A percentile compares a stretch with the other conserved stretches of the same genome.
These are phyloP conservation scores for Akebia trifoliata DNA, from an alignment of 164 flowering plant species.

Conservation along the genomic window DNA sequence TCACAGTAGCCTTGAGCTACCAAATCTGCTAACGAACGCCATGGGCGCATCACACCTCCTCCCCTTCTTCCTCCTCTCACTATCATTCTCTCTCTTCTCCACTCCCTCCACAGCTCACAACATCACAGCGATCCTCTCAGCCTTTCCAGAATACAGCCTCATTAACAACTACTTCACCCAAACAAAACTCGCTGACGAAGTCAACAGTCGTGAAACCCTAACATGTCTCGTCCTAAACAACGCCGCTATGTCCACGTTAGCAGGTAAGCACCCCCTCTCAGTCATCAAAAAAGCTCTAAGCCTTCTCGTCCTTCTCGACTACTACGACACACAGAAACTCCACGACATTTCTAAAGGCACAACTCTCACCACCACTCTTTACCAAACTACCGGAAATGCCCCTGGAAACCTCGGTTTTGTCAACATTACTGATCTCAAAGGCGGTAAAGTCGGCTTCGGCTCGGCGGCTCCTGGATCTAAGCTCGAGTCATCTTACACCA, in stretches of 20 bases:
- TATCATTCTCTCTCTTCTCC: slow-evolving; percentile 17
- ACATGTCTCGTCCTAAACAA: slow-evolving; percentile 69
- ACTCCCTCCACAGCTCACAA: slow-evolving; percentile 44
- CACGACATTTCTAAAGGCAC: slow-evolving; percentile 78
- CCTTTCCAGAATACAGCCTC: slow-evolving; percentile 51
- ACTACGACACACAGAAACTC: slow-evolving; percentile 68
- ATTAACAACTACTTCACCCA: slow-evolving; percentile 57
- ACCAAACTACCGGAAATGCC: slow-evolving; percentile 86
- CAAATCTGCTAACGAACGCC: too few species aligned
- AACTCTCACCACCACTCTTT: slow-evolving; percentile 72
- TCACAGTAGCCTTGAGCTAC: too few species aligned
- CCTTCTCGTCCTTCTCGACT: slow-evolving; percentile 70
- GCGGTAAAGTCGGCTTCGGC: slow-evolving; percentile 86
- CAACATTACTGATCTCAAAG: slow-evolving; percentile 82
- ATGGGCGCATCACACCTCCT: neutral
- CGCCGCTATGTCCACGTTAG: slow-evolving; percentile 50
- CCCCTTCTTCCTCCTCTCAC: slow-evolving; percentile 6
- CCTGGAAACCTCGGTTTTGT: slow-evolving; percentile 67
- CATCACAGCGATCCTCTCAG: slow-evolving; percentile 62
- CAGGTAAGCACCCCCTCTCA: slow-evolving; percentile 56
- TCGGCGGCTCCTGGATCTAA: slow-evolving; percentile 73
- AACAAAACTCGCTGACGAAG: slow-evolving; percentile 79
- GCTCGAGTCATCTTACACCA: slow-evolving; percentile 57
- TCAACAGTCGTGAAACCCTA: slow-evolving; percentile 75
- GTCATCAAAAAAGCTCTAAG: slow-evolving; percentile 56